Percentiles rank a stretch among this genome's conserved stretches.
Evolutionary conservation across 2,329 filamentous ascomycete species (phyloP).

Genomic region (Phialemoniopsis sp.): DNA sequence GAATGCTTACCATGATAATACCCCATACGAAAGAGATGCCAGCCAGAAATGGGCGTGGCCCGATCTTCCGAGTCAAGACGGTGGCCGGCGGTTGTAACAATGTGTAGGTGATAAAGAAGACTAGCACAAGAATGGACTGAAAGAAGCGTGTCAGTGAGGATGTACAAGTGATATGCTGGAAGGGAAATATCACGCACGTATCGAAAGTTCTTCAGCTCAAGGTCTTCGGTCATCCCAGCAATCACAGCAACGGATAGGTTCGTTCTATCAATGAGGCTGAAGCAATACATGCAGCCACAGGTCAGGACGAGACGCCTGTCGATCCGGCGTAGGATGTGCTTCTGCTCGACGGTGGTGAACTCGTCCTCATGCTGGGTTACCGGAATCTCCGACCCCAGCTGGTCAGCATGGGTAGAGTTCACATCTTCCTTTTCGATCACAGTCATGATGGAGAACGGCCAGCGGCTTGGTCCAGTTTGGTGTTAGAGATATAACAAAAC

Average conservation of each 20-base stretch:
- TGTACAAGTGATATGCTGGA: too few species aligned
- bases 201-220: constrained; percentile 4
- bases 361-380: too few species aligned
- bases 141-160: not conserved
- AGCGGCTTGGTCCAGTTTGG: too few species aligned
- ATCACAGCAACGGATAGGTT: constrained; percentile 3
- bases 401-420: too few species aligned
- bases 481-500: too few species aligned
- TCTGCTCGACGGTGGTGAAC: too few species aligned
- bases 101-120: constrained; percentile 15
- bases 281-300: constrained; percentile 9
- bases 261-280: constrained; percentile 7
- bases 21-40: constrained; percentile 8
- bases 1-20: too few species aligned
- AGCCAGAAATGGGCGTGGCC: constrained; percentile 13
- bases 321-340: not conserved
- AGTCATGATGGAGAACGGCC: too few species aligned
- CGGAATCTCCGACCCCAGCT: too few species aligned
- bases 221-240: constrained; percentile 9
- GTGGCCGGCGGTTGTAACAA: constrained; percentile 14
- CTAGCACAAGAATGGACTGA: constrained; percentile 4
- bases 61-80: constrained; percentile 12
- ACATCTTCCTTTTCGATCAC: too few species aligned
- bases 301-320: not conserved
- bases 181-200: constrained; percentile 7